Evolutionary conservation across 495 filamentous ascomycete species (phyloP), one percentile per base, ranked within the genome.

Genomic region (Pseudoneurospora amorphoporcata): DNA sequence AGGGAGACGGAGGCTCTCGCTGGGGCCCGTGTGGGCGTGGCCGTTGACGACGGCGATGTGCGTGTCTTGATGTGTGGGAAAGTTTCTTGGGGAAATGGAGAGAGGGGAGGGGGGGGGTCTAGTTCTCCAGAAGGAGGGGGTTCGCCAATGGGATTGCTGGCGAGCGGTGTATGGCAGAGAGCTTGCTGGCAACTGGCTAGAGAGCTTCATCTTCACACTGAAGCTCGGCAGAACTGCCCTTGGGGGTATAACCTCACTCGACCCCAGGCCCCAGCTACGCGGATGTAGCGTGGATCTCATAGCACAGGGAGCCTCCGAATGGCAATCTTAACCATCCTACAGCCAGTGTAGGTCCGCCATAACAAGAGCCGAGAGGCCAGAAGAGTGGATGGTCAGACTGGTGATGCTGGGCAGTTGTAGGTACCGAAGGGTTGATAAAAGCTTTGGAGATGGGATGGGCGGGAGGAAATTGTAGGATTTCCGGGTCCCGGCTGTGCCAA

Each of bases 21-120:
- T 65, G 29, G 29, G 53, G 53, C 29, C 53, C 53, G 53, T 29
- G 53, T 65, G 29, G 53, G 29, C 53, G 53, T 65, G 29, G 53
- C 29, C 53, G 53, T 65, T 35, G 53, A 65, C 53, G 53, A 65
- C 53, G 53, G 53, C 53, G 53, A 65, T 65, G 53, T 65, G 53
- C 53, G 32, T 65, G 32, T 65, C 53, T 65, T 65, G 53, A 61
- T 8, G 29, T 35, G 53, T 32, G 14, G 29, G 53, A 61, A 29
- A 61, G 53, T 61, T 61, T 35, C 72, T 38, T 71, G 71, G 70
- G 35, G 75, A 77, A 77, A 80, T 80, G 77, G 72, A 76, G 74
- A 69, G 35, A 23, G 23, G 23, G 23, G n/a, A n/a, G n/a, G 23
- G 5, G 53, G 53, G 41, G 53, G 53, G 53, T 65, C 53, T 17